Conservation (phyloP, 805 yeast species). For the Kodamaea leandrae region DNA sequence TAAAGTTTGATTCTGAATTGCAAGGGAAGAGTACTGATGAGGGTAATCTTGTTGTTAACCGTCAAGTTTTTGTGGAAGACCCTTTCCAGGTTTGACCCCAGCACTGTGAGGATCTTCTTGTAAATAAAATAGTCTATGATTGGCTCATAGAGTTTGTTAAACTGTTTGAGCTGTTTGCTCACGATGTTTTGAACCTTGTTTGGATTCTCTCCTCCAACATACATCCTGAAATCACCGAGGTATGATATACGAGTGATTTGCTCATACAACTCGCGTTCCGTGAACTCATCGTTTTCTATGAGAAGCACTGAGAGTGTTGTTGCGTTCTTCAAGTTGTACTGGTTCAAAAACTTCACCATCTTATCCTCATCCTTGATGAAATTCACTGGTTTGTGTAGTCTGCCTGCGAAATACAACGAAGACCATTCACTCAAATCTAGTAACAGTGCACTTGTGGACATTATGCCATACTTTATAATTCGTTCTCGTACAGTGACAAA, state of each 20-base stretch:
- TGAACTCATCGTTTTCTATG: constrained; percentile 38
- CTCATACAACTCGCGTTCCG: constrained; percentile 66
- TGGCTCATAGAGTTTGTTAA: constrained; percentile 74
- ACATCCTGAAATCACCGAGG: constrained; percentile 85
- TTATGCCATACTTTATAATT: constrained; percentile 82
- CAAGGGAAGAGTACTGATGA: constrained; percentile 25
- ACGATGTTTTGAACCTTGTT: constrained; percentile 85
- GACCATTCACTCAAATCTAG: constrained; percentile 82
- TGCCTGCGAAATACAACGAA: constrained; percentile 83
- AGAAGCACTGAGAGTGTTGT: constrained; percentile 64
- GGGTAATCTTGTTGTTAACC: constrained; percentile 16
- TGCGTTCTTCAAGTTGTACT: constrained; percentile 75
- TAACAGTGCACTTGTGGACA: constrained; percentile 57
- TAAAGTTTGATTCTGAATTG: constrained; percentile 23
- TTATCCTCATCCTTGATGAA: constrained; percentile 59
- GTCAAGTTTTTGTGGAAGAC: constrained; percentile 21
- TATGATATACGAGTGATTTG: constrained; percentile 80
- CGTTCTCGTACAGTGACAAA: constrained; percentile 57
- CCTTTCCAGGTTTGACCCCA: constrained; percentile 4
- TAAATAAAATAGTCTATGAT: constrained; percentile 29
- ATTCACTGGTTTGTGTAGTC: constrained; percentile 92
- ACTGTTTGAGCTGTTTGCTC: constrained; percentile 63
- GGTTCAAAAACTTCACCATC: constrained; percentile 63
- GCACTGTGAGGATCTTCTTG: constrained; percentile 17
- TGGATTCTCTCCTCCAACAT: constrained; percentile 88